A percentile compares a stretch with the other conserved stretches of the same genome.
Conservation (phyloP, 1,139 yeast species). For the Hyphopichia buzzinii region DNA sequence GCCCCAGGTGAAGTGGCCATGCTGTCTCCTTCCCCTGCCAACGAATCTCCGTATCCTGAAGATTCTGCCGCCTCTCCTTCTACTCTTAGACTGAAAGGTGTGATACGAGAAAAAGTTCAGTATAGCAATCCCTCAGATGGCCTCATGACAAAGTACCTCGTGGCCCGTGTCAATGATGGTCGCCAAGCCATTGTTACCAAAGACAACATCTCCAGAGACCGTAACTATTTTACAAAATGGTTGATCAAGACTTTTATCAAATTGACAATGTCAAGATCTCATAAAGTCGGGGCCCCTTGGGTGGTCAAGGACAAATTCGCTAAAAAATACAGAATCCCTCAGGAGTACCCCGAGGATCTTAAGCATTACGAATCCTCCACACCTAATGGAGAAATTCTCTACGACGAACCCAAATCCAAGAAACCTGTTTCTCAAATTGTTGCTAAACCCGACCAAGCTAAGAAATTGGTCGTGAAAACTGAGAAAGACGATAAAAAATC, state of each 20-base stretch:
- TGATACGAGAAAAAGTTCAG: conserved; percentile 47
- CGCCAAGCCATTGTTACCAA: conserved; percentile 71
- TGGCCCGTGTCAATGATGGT: conserved; percentile 49
- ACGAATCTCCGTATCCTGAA: neutral
- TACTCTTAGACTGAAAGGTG: conserved; percentile 34
- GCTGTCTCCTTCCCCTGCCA: neutral
- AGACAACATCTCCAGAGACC: conserved; percentile 71
- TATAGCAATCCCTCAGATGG: conserved; percentile 60
- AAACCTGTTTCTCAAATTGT: conserved; percentile 1
- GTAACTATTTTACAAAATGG: conserved; percentile 87
- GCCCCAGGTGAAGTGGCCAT: conserved; percentile 1
- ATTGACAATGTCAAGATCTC: conserved; percentile 76
- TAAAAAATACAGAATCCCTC: conserved; percentile 55
- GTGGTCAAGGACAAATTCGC: conserved; percentile 81
- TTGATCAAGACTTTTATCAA: conserved; percentile 86
- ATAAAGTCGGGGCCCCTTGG: conserved; percentile 95
- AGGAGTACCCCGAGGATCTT: conserved; percentile 55
- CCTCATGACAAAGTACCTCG: conserved; percentile 58
- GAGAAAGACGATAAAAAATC: conserved; percentile 4
- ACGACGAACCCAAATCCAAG: conserved; percentile 11
- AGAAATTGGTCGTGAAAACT: conserved; percentile 7
- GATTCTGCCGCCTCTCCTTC: conserved; percentile 1
- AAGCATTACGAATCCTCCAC: conserved; percentile 40
- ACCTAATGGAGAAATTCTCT: conserved; percentile 37
- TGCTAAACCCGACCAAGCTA: conserved; percentile 3